phyloP scores from a whole-genome alignment of 2,329 filamentous ascomycete species.

The Emergomyces orientalis region DNA sequence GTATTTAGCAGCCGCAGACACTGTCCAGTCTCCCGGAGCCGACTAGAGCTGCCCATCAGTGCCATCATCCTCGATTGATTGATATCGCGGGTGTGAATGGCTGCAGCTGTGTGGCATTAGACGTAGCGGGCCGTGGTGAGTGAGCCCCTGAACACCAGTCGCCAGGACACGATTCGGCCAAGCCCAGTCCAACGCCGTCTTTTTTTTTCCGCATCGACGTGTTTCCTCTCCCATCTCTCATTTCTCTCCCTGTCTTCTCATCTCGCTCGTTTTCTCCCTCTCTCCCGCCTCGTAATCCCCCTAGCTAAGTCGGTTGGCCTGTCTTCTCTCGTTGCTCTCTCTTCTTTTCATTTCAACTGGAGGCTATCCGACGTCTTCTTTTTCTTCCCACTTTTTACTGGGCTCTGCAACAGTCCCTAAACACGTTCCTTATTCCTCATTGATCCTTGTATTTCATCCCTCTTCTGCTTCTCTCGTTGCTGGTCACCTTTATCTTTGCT shows the following conservation, averaged over 20 bases:
- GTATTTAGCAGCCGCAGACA: not conserved
- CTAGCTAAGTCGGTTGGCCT: conserved; percentile 6
- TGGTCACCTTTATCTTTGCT: conserved; percentile 7
- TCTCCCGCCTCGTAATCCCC: too few species aligned
- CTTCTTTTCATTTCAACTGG: conserved; percentile 5
- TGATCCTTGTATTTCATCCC: not conserved
- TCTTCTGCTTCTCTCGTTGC: conserved; percentile 9
- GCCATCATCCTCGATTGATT: not conserved
- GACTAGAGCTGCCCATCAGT: not conserved
- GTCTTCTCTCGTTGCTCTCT: not conserved
- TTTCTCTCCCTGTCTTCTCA: conserved; percentile 6
- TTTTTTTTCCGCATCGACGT: conserved; percentile 7
- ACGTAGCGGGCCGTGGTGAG: not conserved
- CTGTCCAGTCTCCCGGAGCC: not conserved
- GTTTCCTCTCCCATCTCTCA: conserved; percentile 8
- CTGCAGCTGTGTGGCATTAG: not conserved
- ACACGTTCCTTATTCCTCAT: conserved; percentile 4
- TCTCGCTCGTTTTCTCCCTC: conserved; percentile 10
- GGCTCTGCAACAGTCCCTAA: not conserved
- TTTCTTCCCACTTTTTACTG: conserved; percentile 2
- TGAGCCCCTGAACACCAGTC: not conserved
- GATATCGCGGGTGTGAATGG: not conserved
- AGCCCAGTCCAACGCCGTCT: not conserved
- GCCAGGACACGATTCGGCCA: not conserved
- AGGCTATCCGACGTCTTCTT: too few species aligned